These are phyloP conservation scores for Flaveria ramosissima DNA, from an alignment of 129 eudicot genomes.

Conservation along the genomic window DNA sequence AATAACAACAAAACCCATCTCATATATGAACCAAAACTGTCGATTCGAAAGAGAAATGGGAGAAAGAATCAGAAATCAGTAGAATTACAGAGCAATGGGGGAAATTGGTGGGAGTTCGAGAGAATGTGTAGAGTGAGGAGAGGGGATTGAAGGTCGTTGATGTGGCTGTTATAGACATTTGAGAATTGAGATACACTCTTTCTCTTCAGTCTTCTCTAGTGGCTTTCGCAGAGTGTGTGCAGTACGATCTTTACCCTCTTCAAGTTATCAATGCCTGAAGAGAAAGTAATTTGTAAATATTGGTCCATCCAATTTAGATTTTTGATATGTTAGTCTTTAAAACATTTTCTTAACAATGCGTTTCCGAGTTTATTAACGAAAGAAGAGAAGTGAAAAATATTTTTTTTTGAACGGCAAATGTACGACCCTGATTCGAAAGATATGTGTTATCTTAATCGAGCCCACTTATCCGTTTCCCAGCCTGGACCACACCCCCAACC, in stretches of 20 bases:
- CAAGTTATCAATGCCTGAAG: not conserved
- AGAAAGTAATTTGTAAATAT: no score
- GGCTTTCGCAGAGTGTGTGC: not conserved
- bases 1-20: not conserved
- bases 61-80: not conserved
- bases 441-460: no score
- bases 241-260: not conserved
- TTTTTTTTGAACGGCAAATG: no score
- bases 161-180: constrained; percentile 26
- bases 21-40: constrained; percentile 1
- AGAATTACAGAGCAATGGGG: constrained; percentile 16
- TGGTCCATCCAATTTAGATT: not conserved
- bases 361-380: no score
- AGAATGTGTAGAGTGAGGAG: constrained; percentile 23
- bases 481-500: no score
- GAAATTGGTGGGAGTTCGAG: constrained; percentile 19
- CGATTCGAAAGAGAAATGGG: constrained; percentile 10
- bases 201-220: not conserved
- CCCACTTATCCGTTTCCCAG: no score
- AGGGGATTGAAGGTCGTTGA: constrained; percentile 28
- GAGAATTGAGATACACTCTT: not conserved
- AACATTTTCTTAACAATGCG: no score
- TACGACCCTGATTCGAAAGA: no score
- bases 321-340: not conserved
- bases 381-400: no score